A percentile compares a stretch with the other conserved stretches of the same genome.
Evolutionary conservation across 176 grass and related monocot species (phyloP).

Genomic region (Pontederia paniculata): DNA sequence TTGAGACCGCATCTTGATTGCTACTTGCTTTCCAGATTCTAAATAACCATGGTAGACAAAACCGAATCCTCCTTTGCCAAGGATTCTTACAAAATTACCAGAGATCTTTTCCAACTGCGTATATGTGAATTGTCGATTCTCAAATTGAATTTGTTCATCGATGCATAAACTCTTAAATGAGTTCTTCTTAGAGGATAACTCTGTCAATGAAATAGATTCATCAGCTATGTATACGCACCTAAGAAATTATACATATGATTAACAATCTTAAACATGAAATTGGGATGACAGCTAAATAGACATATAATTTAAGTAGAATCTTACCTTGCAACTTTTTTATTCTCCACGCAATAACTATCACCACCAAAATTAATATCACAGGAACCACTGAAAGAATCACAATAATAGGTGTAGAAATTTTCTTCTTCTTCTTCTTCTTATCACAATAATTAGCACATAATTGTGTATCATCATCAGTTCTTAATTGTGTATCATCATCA

Average conservation of each 20-base stretch:
- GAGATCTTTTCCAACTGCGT: constrained; percentile 32
- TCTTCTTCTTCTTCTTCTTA: background rate
- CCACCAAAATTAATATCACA: background rate
- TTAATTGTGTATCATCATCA: no score
- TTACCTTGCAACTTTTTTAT: constrained; percentile 8
- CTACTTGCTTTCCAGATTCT: constrained; percentile 40
- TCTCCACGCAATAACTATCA: background rate
- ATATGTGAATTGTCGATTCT: background rate
- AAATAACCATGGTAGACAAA: constrained; percentile 37
- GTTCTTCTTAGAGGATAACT: no score
- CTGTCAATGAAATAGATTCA: no score
- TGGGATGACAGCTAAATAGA: no score
- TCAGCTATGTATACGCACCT: background rate
- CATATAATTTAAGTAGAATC: background rate
- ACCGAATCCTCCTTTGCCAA: constrained; percentile 53
- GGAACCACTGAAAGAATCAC: background rate
- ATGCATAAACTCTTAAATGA: background rate
- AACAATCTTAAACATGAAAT: background rate
- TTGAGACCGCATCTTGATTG: constrained; percentile 37
- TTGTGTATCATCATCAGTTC: no score
- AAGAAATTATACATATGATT: background rate
- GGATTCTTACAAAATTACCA: constrained; percentile 31
- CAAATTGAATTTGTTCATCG: background rate
- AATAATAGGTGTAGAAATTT: background rate
- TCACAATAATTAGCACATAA: no score